Base-by-base conservation (phyloP, 768 basidiomycete genomes). In the Lactifluus subvellereus region DNA sequence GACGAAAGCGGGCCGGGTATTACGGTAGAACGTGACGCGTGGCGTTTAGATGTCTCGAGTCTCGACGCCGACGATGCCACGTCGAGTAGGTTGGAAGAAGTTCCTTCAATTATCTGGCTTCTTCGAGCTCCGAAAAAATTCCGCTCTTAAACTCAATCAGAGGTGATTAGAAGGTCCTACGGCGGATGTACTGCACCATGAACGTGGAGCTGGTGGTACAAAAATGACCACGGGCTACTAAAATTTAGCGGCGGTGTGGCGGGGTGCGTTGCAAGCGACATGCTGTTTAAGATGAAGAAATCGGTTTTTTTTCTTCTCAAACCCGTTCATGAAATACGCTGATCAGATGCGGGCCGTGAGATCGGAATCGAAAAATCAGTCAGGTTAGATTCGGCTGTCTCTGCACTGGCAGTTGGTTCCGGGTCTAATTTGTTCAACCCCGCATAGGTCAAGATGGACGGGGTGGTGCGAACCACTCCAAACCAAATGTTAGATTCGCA, bases 121-220 rank as follows among this genome's bases (percentile, higher is more conserved):
- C 61, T 30, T 42, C 5, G 35, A 13, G 30, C 11, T n/a, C 62
- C 62, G 62, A 54, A 40, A 22, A 63, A 54, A 33, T n/a, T 47
- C 62, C 62, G 62, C 16, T n/a, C 33, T 27, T 18, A 62, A 38
- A 59, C 38, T 42, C 37, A 38, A 59, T 63, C 57, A 58, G 50
- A 50, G 27, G 9, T 33, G 40, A 52, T 35, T 48, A n/a, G 20
- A 20, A 59, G 50, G 8, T 42, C 10, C 27, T 30, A 30, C 27
- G 13, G 57, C 49, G 48, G 22, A 50, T 48, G 35, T 59, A 42
- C 57, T 42, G 40, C 13, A 20, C 14, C 38, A 42, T 45, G n/a
- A 45, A 45, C 43, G 45, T 45, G 40, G 6, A 10, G 11, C 1
- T 33, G 27, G 35, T 32, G n/a, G 7, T 32, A 35, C 33, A 32